Base-by-base conservation (phyloP, 2,329 filamentous ascomycete species). In the Colletotrichum euphorbiae region DNA sequence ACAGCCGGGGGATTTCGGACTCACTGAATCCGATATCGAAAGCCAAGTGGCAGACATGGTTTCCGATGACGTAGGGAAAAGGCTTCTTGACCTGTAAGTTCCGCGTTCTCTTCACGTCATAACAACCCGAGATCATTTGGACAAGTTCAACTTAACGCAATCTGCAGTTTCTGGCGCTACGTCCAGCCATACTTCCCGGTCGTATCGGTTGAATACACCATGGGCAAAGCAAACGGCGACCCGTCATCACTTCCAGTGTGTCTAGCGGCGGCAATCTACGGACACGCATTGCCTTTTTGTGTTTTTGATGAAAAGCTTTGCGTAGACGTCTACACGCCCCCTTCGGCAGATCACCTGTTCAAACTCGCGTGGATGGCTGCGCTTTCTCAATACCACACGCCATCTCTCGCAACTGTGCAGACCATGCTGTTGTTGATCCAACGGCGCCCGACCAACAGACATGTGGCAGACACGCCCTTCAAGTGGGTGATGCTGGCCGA, bases 401-500 rank as follows among this genome's bases (percentile, higher is more conserved):
- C 63, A 6, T 66, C 63, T 0, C 59, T 67, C 0, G 59, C 64
- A 6, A 56, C 52, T 0, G 50, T 67, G 15, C 64, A 67, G 24
- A 67, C 64, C 1, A 67, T 67, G 64, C 59, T 67, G 8, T 43
- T 67, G 12, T 31, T 63, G 5, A 67, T 67, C 36, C 64, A 67
- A 2, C 64, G 64, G 4, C 64, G 64, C 4, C 64, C 64, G 4
- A 67, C 64, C 13, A 67, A 67, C 15, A 57, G 38, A 12, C 64
- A 67, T 6, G 64, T 67, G 11, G 64, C 64, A 1, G 64, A 67
- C 12, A 67, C 64, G 12, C 64, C 64, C 11, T 67, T 67, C 43
- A 67, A 67, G 43, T 67, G 64, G 64, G 51, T 63, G 12, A 67
- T 67, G 64, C 51, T 67, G 0, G 64, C 59, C 9, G 64, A 67